A percentile compares a stretch with the other conserved stretches of the same genome.
phyloP scores from a whole-genome alignment of 164 flowering plant species.

The Tinospora cordifolia region DNA sequence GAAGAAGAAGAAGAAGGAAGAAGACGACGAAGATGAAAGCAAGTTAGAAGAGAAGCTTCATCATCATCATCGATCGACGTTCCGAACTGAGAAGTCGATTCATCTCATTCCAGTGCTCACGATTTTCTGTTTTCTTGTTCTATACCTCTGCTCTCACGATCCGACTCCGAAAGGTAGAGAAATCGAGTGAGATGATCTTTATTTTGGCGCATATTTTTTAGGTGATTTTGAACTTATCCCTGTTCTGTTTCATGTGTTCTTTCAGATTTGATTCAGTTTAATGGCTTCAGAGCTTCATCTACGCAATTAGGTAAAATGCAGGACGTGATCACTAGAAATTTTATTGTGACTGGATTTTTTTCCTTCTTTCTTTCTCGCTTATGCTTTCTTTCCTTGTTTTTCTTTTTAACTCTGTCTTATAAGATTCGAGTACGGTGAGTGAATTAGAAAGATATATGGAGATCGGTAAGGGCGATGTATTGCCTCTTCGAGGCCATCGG shows the following conservation, averaged over 20 bases:
- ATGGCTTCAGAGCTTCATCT: conserved; percentile 23
- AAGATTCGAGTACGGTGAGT: conserved; percentile 15
- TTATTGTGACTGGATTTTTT: not conserved
- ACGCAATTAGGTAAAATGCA: conserved; percentile 35
- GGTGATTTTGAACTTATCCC: conserved; percentile 1
- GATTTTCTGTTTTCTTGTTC: conserved; percentile 54
- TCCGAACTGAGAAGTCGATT: conserved; percentile 33
- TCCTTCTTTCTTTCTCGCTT: not conserved
- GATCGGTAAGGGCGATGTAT: conserved; percentile 24
- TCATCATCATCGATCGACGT: conserved; percentile 14
- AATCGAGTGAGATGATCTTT: not conserved
- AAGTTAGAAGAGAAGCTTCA: conserved; percentile 17
- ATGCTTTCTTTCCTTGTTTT: not conserved
- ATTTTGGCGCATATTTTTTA: not conserved
- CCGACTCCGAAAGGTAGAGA: conserved; percentile 51
- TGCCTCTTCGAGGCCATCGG: conserved; percentile 36
- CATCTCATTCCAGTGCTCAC: conserved; percentile 63
- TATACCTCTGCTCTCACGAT: conserved; percentile 55
- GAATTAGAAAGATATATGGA: conserved; percentile 19
- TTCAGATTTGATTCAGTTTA: conserved; percentile 41
- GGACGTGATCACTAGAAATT: conserved; percentile 1
- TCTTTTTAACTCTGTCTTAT: not conserved
- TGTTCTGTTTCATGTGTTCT: not conserved
- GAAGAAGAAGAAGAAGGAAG: too few species aligned
- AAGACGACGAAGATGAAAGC: conserved; percentile 8